phyloP scores from a whole-genome alignment of 257 asterid species.

The Eucommia ulmoides region DNA sequence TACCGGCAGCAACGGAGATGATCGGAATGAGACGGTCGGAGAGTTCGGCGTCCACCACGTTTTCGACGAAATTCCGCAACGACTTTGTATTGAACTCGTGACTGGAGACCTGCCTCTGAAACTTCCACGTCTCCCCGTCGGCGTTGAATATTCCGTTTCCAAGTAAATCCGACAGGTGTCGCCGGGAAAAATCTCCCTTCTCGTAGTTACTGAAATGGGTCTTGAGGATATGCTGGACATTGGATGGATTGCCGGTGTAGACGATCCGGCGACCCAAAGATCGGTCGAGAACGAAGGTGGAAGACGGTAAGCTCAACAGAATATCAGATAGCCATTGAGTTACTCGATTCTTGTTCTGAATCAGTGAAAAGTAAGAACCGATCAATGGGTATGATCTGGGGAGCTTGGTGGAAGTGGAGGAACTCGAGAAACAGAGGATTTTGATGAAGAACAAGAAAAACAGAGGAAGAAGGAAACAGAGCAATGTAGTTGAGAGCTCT shows the following conservation, averaged over 20 bases:
- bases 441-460: not conserved
- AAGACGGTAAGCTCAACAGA: not conserved
- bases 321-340: not conserved
- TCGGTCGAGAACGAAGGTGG: conserved; percentile 15
- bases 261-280: conserved; percentile 32
- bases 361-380: not conserved
- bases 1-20: conserved; percentile 14
- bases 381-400: conserved; percentile 1
- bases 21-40: conserved; percentile 33
- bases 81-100: conserved; percentile 52
- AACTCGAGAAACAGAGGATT: not conserved
- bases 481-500: not conserved
- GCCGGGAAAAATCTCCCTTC: conserved; percentile 26
- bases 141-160: conserved; percentile 59
- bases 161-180: conserved; percentile 30
- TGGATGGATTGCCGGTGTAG: conserved; percentile 50
- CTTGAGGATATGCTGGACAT: conserved; percentile 57
- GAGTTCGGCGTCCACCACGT: conserved; percentile 42
- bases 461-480: not conserved
- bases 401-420: not conserved
- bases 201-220: conserved; percentile 33
- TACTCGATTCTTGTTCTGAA: not conserved
- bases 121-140: conserved; percentile 50
- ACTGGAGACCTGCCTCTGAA: conserved; percentile 44
- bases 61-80: conserved; percentile 37